Base-by-base conservation (phyloP, 768 basidiomycete genomes). In the Trametes meyenii region DNA sequence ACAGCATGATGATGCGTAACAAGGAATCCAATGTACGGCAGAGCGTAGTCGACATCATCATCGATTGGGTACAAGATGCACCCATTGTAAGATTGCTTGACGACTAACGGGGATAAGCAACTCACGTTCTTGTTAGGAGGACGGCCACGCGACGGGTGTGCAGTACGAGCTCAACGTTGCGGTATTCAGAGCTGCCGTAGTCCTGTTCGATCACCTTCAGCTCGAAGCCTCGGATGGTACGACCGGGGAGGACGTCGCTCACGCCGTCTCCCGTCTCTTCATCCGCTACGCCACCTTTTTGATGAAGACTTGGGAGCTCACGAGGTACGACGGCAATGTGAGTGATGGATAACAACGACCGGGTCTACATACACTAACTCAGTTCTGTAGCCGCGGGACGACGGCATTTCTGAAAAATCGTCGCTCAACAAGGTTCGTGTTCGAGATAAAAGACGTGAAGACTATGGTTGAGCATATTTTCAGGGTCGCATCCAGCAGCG, bases 221-320 rank as follows among this genome's bases (percentile, higher is more conserved):
- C 78, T 97, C 21, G 79, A 82, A 54, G 77, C 83, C 5, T 74
- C 82, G 2, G 89, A 81, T n/a, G 77, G 74, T 17, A 75, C 82
- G 40, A 79, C 83, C 36, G 82, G 83, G 16, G 85, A 90, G 61
- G 89, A 90, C 61, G 76, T 81, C 24, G 79, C 81, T 0, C 89
- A 92, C 69, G 84, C 85, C 11, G 83, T 90, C 17, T 88, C 91
- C 1, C 79, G 94, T 24, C 73, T 93, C 26, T 96, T 96, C 76
- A 87, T 87, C 67, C 86, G 86, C 55, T 93, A 94, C 68, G 85
- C 88, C 29, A 79, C 78, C 14, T 79, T 86, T 23, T 78, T 96
- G 45, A 76, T 90, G 29, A 81, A 82, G 65, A 84, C 84, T 4
- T 76, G 90, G 49, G 84, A 85, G 33, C 72, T 79, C 3, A 82